Percentiles rank a stretch among this genome's conserved stretches.
These are phyloP conservation scores for Hymenoscyphus linearis DNA, from an alignment of 2,329 filamentous ascomycete genomes.

Conservation along the genomic window DNA sequence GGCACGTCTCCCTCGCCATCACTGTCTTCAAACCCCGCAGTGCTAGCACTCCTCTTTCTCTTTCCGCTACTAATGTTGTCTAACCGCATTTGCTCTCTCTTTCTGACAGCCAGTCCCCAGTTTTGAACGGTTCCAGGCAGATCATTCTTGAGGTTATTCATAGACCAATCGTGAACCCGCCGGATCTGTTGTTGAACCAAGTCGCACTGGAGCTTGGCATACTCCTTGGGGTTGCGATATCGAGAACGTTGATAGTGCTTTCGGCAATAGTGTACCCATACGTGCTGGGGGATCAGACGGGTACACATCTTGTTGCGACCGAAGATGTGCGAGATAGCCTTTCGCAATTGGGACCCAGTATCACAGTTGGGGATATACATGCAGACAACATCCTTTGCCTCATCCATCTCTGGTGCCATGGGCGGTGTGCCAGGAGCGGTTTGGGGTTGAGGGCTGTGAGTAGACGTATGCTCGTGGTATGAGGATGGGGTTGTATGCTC, in stretches of 20 bases:
- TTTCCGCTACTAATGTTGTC: slow-evolving; percentile 34
- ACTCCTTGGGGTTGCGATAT: slow-evolving; percentile 60
- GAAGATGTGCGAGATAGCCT: slow-evolving; percentile 76
- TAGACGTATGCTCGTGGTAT: slow-evolving; percentile 22
- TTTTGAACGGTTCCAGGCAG: slow-evolving; percentile 43
- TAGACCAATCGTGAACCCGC: slow-evolving; percentile 59
- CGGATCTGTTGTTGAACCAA: slow-evolving; percentile 58
- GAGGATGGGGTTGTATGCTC: slow-evolving; percentile 29
- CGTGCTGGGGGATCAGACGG: slow-evolving; percentile 58
- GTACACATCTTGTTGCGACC: slow-evolving; percentile 78
- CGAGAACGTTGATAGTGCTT: slow-evolving; percentile 76
- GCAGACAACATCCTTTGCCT: slow-evolving; percentile 34
- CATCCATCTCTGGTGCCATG: slow-evolving; percentile 8
- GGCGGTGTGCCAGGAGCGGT: slow-evolving; percentile 23
- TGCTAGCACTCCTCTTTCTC: slow-evolving; percentile 25
- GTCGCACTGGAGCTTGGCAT: slow-evolving; percentile 57
- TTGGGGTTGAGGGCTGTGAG: slow-evolving; percentile 14
- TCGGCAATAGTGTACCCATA: slow-evolving; percentile 74
- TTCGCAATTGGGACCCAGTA: slow-evolving; percentile 58
- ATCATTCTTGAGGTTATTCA: slow-evolving; percentile 38
- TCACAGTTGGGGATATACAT: slow-evolving; percentile 54
- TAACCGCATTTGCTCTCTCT: slow-evolving; percentile 57
- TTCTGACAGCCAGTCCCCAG: slow-evolving; percentile 60
- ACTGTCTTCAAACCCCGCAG: slow-evolving; percentile 20
- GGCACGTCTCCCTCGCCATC: slow-evolving; percentile 25